Percentiles rank a stretch among this genome's conserved stretches.
Evolutionary conservation across 768 basidiomycete species (phyloP).

Genomic region (Calocybe gangraenosa): DNA sequence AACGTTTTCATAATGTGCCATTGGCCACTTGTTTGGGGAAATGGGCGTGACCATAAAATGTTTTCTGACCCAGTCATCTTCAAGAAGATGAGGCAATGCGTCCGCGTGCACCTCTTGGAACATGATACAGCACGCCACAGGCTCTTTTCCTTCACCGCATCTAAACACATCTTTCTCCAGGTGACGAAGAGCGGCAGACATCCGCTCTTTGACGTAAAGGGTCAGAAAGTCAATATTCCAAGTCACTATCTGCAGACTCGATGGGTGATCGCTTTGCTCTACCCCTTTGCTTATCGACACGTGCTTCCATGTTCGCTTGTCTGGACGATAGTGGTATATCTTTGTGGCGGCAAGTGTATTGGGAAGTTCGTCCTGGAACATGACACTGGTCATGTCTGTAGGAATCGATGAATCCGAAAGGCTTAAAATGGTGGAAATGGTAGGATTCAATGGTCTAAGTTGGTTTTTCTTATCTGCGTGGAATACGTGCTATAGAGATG

Average conservation of each 20-base stretch:
- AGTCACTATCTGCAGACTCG: constrained; percentile 52
- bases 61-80: constrained; percentile 57
- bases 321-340: constrained; percentile 36
- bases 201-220: constrained; percentile 35
- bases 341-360: constrained; percentile 26
- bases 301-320: constrained; percentile 44
- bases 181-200: constrained; percentile 46
- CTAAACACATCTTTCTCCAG: constrained; percentile 50
- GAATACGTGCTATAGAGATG: constrained; percentile 1
- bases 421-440: neutral
- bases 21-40: constrained; percentile 49
- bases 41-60: constrained; percentile 59
- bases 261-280: constrained; percentile 18
- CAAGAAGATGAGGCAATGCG: constrained; percentile 46
- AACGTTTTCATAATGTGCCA: too few species aligned
- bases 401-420: neutral
- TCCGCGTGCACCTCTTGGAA: constrained; percentile 59
- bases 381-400: constrained; percentile 6
- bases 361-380: constrained; percentile 18
- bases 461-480: constrained; percentile 9
- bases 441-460: neutral
- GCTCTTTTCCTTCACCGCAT: constrained; percentile 40
- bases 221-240: constrained; percentile 67
- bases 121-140: constrained; percentile 58
- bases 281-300: constrained; percentile 29